Evolutionary conservation across 2,329 filamentous ascomycete genomes (phyloP), one percentile per base, ranked within the genome.

Genomic region (Teratosphaeria gauchensis): DNA sequence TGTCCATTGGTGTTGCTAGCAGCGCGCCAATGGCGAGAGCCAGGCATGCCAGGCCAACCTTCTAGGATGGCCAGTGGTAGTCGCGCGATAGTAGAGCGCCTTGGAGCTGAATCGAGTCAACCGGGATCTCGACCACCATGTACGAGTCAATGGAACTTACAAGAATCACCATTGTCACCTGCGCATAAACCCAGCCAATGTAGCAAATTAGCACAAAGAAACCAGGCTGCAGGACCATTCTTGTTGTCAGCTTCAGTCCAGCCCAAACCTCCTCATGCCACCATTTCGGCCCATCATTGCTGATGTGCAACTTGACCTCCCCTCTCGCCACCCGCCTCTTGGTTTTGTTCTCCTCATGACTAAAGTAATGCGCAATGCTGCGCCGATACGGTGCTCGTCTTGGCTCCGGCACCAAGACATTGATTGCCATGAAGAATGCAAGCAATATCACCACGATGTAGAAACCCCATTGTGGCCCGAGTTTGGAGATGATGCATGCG

Each of bases 191-290:
- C 88, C 88, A 92, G 6, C 82, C 85, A 14, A 85, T 77, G 71
- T 92, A 92, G n/a, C 88, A 61, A 1, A 86, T 81, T 67, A 92
- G 77, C 32, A 90, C 73, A n/a, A 84, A 72, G 69, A 91, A 92
- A 0, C 88, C 88, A 3, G 86, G 82, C 68, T 92, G 88, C 42
- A 80, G 81, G 55, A 90, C 76, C 88, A 92, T 91, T 66, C 85
- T 83, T 21, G 82, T 70, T 54, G 82, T 85, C 52, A 92, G 77
- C 19, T 83, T 76, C 21, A 88, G 67, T 9, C 88, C 89, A 52
- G 89, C 87, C 71, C 84, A 84, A 24, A 90, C 80, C 69, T 92
- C 88, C 70, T 92, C 82, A 54, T 84, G 86, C 87, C 87, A 91
- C 82, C 87, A 90, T 65, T 77, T 84, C 0, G 88, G 89, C 0